phyloP scores from a whole-genome alignment of 108 stramenopile genomes.

The Skeletonema potamos region DNA sequence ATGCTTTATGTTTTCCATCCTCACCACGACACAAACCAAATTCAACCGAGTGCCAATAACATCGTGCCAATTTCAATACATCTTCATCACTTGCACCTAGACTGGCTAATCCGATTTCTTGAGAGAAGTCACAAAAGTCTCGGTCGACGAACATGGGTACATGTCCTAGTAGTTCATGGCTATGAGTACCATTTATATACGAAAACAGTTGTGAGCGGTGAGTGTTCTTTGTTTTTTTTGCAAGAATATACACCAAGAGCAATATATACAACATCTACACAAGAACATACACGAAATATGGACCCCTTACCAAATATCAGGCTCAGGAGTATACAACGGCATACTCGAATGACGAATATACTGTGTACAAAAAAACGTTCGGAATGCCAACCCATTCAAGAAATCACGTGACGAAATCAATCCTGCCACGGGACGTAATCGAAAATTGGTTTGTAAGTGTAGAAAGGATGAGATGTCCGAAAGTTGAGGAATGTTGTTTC shows the following conservation, averaged over 20 bases:
- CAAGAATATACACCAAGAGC: not conserved
- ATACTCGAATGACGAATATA: slow-evolving; percentile 92
- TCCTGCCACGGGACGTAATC: slow-evolving; percentile 93
- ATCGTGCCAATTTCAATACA: slow-evolving; percentile 79
- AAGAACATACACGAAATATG: not conserved
- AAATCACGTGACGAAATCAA: slow-evolving; percentile 95
- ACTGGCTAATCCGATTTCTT: slow-evolving; percentile 95
- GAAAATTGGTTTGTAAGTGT: slow-evolving; percentile 74
- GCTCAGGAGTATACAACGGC: slow-evolving; percentile 94
- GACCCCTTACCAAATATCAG: slow-evolving; percentile 95
- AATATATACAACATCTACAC: too few species aligned
- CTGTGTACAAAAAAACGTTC: slow-evolving; percentile 94
- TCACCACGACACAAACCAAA: slow-evolving; percentile 91
- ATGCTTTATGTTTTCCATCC: slow-evolving; percentile 86
- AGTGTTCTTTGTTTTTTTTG: not conserved
- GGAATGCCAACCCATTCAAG: slow-evolving; percentile 94
- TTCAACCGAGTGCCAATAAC: slow-evolving; percentile 97
- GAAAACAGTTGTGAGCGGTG: not conserved
- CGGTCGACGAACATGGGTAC: slow-evolving; percentile 97
- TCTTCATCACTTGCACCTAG: slow-evolving; percentile 95
- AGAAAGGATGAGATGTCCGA: slow-evolving; percentile 86
- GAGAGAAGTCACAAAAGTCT: slow-evolving; percentile 95
- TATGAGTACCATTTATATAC: too few species aligned
- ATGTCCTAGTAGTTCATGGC: slow-evolving; percentile 74
- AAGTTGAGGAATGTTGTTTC: slow-evolving; percentile 88